These are phyloP conservation scores for Leishmania guyanensis DNA, from an alignment of 208 protist species.

Conservation along the genomic window DNA sequence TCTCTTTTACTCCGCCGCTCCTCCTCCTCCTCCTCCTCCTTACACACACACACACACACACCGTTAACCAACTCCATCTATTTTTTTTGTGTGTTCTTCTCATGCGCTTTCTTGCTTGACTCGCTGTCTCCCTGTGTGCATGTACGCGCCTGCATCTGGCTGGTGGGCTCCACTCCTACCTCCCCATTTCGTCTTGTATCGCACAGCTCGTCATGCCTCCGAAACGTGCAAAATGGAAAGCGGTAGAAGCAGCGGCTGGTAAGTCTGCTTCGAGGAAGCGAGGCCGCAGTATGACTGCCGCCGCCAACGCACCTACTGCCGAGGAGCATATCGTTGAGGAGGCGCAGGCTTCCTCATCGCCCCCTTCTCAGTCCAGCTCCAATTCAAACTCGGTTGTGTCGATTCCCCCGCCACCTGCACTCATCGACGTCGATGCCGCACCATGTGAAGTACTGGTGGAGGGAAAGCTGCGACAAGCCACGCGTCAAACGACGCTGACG, in stretches of 20 bases:
- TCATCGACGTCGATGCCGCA: slow-evolving; percentile 6
- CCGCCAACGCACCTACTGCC: background rate
- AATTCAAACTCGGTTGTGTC: background rate
- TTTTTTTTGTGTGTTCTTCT: background rate
- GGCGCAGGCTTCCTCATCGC: background rate
- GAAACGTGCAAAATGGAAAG: background rate
- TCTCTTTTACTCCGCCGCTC: background rate
- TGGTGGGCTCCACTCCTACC: background rate
- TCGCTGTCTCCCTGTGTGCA: background rate
- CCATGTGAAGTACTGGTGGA: background rate
- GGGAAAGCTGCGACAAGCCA: background rate
- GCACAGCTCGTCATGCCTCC: background rate
- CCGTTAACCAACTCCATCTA: background rate
- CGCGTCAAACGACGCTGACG: slow-evolving; percentile 15
- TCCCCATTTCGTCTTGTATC: background rate
- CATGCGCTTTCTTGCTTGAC: background rate
- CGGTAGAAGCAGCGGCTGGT: background rate
- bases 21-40: background rate
- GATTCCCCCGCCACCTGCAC: background rate
- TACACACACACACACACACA: background rate
- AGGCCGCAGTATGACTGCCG: background rate
- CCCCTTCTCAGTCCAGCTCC: background rate
- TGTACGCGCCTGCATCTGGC: background rate
- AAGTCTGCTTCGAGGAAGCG: background rate
- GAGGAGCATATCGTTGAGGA: background rate